Percentiles rank a stretch among this genome's conserved stretches.
These are phyloP conservation scores for Lentinula novae-zelandiae DNA, from an alignment of 1,284 basidiomycete species.

Conservation along the genomic window DNA sequence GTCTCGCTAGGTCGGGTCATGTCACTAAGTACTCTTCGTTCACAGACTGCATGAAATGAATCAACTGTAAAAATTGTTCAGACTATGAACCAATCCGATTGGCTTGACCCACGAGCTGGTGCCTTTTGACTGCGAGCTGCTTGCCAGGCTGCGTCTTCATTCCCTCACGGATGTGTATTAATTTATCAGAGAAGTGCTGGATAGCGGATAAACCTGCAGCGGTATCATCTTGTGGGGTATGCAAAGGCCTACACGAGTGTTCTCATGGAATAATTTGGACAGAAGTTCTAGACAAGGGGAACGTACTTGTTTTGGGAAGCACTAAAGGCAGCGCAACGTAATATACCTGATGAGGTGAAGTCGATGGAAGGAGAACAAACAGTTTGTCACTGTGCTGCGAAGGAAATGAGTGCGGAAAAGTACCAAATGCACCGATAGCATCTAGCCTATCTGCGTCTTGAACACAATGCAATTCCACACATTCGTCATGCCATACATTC, in stretches of 20 bases:
- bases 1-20: not conserved
- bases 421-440: conserved; percentile 89
- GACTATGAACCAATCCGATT: not conserved
- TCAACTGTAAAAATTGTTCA: conserved; percentile 34
- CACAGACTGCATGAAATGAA: conserved; percentile 50
- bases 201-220: conserved; percentile 58
- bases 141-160: conserved; percentile 78
- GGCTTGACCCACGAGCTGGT: conserved; percentile 54
- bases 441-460: conserved; percentile 93
- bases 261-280: conserved; percentile 9
- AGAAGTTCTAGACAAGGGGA: conserved; percentile 4
- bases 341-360: conserved; percentile 51
- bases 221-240: conserved; percentile 51
- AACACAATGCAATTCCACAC: conserved; percentile 83
- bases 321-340: conserved; percentile 85
- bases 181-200: conserved; percentile 86
- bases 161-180: conserved; percentile 68
- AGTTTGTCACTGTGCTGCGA: no score
- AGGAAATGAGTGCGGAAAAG: conserved; percentile 18
- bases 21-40: conserved; percentile 38
- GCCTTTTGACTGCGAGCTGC: conserved; percentile 67
- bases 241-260: conserved; percentile 50
- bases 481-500: conserved; percentile 73
- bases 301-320: conserved; percentile 59
- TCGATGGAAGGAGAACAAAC: not conserved